A percentile compares a stretch with the other conserved stretches of the same genome.
Evolutionary conservation across 2,329 filamentous ascomycete species (phyloP).

Genomic region (Tolypocladium tropicale): DNA sequence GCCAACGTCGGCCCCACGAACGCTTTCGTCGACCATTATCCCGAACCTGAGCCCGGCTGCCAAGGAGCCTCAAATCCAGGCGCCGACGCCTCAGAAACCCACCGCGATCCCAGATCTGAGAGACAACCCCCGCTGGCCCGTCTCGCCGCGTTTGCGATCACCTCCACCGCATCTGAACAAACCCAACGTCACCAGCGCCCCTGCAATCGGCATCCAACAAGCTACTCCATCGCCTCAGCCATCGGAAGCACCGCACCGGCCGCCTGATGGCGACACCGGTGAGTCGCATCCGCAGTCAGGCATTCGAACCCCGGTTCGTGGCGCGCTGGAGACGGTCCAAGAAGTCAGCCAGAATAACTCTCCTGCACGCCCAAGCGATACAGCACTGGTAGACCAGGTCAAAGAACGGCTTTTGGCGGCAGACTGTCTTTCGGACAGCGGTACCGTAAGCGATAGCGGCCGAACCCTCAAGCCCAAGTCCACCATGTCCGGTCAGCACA

Average conservation of each 20-base stretch:
- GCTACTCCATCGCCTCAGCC: slow-evolving; percentile 36
- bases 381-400: slow-evolving; percentile 37
- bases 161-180: slow-evolving; percentile 53
- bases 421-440: slow-evolving; percentile 30
- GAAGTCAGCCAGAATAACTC: slow-evolving; percentile 74
- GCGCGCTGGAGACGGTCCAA: slow-evolving; percentile 79
- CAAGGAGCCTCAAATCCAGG: slow-evolving; percentile 51
- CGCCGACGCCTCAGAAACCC: slow-evolving; percentile 55
- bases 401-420: slow-evolving; percentile 36
- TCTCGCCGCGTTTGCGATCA: slow-evolving; percentile 67
- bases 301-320: slow-evolving; percentile 48
- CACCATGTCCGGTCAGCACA: slow-evolving; percentile 40
- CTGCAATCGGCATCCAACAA: slow-evolving; percentile 42
- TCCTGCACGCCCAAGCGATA: slow-evolving; percentile 39
- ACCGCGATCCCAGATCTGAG: slow-evolving; percentile 36
- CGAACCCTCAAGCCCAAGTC: slow-evolving; percentile 36
- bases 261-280: slow-evolving; percentile 42
- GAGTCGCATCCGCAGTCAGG: slow-evolving; percentile 38
- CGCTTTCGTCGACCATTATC: slow-evolving; percentile 57
- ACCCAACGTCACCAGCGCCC: slow-evolving; percentile 31
- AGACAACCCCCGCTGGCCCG: slow-evolving; percentile 61
- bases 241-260: slow-evolving; percentile 23
- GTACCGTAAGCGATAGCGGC: slow-evolving; percentile 22
- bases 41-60: slow-evolving; percentile 52
- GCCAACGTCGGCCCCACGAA: slow-evolving; percentile 52